A percentile compares a stretch with the other conserved stretches of the same genome.
These are phyloP conservation scores for Ogataea philodendri DNA, from an alignment of 805 yeast genomes.

Conservation along the genomic window DNA sequence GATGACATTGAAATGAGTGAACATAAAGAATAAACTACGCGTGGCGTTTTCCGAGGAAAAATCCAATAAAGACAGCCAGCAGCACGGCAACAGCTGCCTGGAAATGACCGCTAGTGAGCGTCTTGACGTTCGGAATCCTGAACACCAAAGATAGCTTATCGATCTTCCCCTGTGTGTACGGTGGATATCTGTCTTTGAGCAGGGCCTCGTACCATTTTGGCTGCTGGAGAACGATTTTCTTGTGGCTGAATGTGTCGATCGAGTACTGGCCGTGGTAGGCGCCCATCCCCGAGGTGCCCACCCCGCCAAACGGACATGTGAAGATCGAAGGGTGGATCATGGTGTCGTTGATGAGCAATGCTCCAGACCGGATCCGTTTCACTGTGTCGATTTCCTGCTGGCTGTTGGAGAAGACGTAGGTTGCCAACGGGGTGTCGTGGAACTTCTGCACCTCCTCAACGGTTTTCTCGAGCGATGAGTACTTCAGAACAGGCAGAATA, in stretches of 20 bases:
- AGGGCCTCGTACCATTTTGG: constrained; percentile 59
- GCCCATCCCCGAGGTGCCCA: constrained; percentile 83
- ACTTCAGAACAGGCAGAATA: constrained; percentile 68
- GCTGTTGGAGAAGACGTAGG: constrained; percentile 61
- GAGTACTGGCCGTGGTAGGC: constrained; percentile 75
- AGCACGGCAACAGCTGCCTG: constrained; percentile 2
- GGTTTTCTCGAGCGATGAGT: constrained; percentile 44
- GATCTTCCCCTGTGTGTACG: constrained; percentile 39
- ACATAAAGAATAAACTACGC: not conserved
- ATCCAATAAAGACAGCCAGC: constrained; percentile 2
- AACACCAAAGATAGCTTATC: constrained; percentile 19
- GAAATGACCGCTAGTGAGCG: constrained; percentile 2
- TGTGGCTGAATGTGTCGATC: constrained; percentile 72
- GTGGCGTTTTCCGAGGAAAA: constrained; percentile 1
- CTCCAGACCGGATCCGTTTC: constrained; percentile 67
- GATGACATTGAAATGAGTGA: constrained; percentile 16
- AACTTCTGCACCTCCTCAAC: constrained; percentile 42
- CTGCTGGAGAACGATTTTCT: constrained; percentile 63
- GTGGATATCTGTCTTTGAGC: constrained; percentile 65
- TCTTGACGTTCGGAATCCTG: constrained; percentile 9
- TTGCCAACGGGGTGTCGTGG: constrained; percentile 82
- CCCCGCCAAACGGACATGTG: constrained; percentile 85
- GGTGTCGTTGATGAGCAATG: constrained; percentile 67
- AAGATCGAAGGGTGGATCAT: constrained; percentile 64
- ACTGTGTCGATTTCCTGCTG: constrained; percentile 49